Conservation (phyloP, 805 yeast species). For the Lipomyces orientalis region DNA sequence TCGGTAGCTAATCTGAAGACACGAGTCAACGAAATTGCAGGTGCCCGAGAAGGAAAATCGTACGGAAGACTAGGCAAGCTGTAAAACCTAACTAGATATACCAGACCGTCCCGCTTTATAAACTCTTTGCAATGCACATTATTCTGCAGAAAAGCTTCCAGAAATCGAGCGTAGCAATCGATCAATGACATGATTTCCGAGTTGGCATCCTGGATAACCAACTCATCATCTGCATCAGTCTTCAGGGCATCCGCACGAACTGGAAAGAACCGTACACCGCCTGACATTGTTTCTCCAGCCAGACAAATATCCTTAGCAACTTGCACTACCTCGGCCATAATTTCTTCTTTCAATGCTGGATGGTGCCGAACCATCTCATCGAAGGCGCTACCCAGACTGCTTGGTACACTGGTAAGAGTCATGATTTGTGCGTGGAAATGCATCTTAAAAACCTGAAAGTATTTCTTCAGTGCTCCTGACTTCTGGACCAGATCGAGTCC, state of each 20-base stretch:
- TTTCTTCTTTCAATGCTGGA: conserved; percentile 67
- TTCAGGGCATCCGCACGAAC: conserved; percentile 22
- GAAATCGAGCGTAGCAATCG: conserved; percentile 38
- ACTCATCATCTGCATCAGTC: conserved; percentile 36
- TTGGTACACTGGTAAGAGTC: conserved; percentile 58
- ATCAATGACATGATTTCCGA: conserved; percentile 33
- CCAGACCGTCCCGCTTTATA: conserved; percentile 40
- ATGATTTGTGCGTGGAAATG: conserved; percentile 59
- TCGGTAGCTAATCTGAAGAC: conserved; percentile 29
- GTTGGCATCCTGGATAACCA: conserved; percentile 25
- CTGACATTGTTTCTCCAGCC: conserved; percentile 16
- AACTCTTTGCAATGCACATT: conserved; percentile 41
- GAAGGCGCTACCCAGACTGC: conserved; percentile 66
- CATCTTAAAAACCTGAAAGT: conserved; percentile 58
- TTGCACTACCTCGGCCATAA: conserved; percentile 51
- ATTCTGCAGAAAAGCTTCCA: conserved; percentile 44
- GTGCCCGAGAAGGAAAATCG: conserved; percentile 42
- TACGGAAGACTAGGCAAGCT: conserved; percentile 41
- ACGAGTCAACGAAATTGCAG: conserved; percentile 33
- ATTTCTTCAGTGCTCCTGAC: conserved; percentile 49
- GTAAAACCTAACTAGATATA: conserved; percentile 38
- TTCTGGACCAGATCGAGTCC: conserved; percentile 66
- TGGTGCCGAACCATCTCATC: conserved; percentile 87
- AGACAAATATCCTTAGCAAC: conserved; percentile 20
- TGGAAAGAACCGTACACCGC: conserved; percentile 38